Evolutionary conservation across 441 rosid genomes (phyloP).

Genomic region (Corymbia citriodora): DNA sequence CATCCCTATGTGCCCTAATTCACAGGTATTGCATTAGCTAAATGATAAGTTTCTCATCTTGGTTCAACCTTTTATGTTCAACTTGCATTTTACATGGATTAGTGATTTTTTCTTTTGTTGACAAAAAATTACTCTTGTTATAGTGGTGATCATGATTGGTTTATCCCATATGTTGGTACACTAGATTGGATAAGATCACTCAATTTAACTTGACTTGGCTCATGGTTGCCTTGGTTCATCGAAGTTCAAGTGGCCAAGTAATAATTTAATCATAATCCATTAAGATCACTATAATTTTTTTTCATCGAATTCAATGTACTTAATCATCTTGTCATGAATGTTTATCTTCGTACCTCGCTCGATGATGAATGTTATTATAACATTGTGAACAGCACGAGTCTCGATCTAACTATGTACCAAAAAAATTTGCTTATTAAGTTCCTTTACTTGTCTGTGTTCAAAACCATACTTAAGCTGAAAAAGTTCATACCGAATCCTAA

Average conservation of each 20-base stretch:
- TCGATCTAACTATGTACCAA: background rate
- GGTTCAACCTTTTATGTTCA: background rate
- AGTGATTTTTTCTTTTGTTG: background rate
- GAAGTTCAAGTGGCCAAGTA: background rate
- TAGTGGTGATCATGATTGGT: background rate
- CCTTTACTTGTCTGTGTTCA: background rate
- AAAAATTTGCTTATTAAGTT: background rate
- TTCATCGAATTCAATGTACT: background rate
- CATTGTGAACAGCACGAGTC: background rate
- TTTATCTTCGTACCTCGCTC: background rate
- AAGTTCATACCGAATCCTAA: too few relatives aligned
- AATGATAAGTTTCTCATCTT: background rate
- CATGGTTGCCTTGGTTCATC: background rate
- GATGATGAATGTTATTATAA: background rate
- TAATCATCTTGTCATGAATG: background rate
- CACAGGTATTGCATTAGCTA: background rate
- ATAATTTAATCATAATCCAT: background rate
- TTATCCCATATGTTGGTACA: background rate
- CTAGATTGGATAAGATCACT: background rate
- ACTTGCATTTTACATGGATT: background rate
- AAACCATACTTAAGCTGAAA: background rate
- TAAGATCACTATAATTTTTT: background rate
- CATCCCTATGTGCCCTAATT: constrained; percentile 11
- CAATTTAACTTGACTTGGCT: background rate
- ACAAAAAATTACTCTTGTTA: background rate